Evolutionary conservation across 2,329 filamentous ascomycete genomes (phyloP), one percentile per base, ranked within the genome.

Genomic region (Plenodomus lindquistii): DNA sequence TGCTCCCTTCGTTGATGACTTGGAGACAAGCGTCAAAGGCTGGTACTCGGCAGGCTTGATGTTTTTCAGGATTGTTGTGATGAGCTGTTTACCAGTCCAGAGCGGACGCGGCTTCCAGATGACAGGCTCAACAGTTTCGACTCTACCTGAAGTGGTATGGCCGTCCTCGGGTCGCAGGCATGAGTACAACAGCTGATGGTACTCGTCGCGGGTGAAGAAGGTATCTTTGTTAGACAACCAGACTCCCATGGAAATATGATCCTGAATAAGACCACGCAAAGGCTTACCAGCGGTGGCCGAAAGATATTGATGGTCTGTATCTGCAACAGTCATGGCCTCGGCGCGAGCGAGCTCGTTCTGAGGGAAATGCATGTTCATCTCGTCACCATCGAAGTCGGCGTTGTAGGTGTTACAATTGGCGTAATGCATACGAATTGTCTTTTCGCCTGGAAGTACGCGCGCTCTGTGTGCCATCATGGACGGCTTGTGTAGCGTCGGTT

Each of bases 301-400:
- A 29, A 99, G 82, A 69, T 99, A 99, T 66, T 99, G 94, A 67
- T 97, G 92, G 70, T 99, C 93, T 2, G 94, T 97, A 70, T 97
- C 93, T 31, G 94, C 94, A 63, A 99, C 87, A 60, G 91, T 89
- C 59, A 96, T 82, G 2, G 94, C 94, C 75, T 99, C 94, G 2
- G 93, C 89, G 60, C 94, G 83, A 15, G 94, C 94, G 57, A 97
- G 81, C 70, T 97, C 95, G 61, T 96, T 97, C 64, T 99, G 94
- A 1, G 94, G 94, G 67, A 99, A 97, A 75, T 99, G 94, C 92
- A 99, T 95, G 73, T 99, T 99, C 94, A 99, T 99, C 74, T 99
- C 94, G 70, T 99, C 94, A 72, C 94, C 94, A 67, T 99, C 95
- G 68, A 99, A 99, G 80, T 99, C 94, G 24, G 94, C 94, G 64